Percentiles rank a stretch among this genome's conserved stretches.
Evolutionary conservation across 257 asterid species (phyloP).

Genomic region (Scutellaria minor): DNA sequence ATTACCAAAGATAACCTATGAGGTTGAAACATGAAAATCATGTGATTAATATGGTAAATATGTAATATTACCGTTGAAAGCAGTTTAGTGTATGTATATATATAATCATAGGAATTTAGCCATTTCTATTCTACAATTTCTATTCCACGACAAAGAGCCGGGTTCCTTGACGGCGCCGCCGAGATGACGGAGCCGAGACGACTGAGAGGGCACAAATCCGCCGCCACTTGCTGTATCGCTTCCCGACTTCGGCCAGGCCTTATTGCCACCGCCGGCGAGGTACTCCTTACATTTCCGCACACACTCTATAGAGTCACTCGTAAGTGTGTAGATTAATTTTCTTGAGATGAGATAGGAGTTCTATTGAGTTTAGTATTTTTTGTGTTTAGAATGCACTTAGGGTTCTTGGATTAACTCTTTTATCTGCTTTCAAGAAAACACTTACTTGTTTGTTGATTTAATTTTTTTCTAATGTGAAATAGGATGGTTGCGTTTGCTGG

Average conservation of each 20-base stretch:
- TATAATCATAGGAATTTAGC: no score
- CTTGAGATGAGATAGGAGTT: background rate
- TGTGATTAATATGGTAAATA: no score
- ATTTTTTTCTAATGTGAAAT: slow-evolving; percentile 23
- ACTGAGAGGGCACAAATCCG: slow-evolving; percentile 70
- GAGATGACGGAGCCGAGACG: slow-evolving; percentile 68
- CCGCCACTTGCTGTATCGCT: slow-evolving; percentile 85
- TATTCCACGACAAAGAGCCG: background rate
- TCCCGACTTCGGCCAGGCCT: slow-evolving; percentile 75
- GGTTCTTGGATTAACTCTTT: slow-evolving; percentile 9
- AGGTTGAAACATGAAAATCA: no score
- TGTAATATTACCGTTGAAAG: no score
- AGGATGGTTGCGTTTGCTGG: slow-evolving; percentile 90
- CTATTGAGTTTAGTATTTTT: background rate
- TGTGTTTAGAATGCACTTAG: background rate
- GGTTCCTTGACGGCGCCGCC: slow-evolving; percentile 25
- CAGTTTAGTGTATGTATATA: no score
- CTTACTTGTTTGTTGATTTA: slow-evolving; percentile 16
- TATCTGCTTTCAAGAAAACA: background rate
- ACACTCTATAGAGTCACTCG: background rate
- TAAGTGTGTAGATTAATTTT: background rate
- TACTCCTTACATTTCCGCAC: slow-evolving; percentile 26
- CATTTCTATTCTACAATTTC: background rate
- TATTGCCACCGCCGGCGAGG: slow-evolving; percentile 86
- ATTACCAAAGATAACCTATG: no score